Conservation (phyloP, 352 stramenopile species). For the Stramenopiles sp. region DNA sequence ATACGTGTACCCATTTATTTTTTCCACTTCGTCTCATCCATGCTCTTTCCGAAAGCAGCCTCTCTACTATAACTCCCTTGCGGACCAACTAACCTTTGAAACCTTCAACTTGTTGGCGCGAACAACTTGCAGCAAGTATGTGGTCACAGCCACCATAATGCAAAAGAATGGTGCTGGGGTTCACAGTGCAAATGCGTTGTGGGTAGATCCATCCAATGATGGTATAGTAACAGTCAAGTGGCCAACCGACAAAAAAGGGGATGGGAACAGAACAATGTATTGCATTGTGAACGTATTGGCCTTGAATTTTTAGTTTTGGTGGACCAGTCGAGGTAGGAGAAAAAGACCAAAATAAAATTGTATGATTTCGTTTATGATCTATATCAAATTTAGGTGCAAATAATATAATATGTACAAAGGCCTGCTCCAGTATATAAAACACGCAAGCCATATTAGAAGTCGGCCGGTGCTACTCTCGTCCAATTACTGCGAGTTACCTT, state of each 20-base stretch:
- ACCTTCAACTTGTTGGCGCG: not conserved
- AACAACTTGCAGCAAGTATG: slow-evolving; percentile 1
- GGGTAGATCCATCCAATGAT: slow-evolving; percentile 68
- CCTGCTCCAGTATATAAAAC: no score
- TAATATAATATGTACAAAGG: no score
- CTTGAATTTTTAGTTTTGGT: slow-evolving; percentile 39
- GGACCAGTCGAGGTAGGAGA: no score
- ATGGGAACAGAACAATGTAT: slow-evolving; percentile 63
- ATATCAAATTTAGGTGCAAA: no score
- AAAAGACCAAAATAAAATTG: no score
- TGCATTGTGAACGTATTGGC: slow-evolving; percentile 60
- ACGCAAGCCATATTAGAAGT: no score
- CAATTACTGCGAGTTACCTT: no score
- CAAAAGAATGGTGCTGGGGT: slow-evolving; percentile 75
- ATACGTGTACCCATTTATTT: slow-evolving; percentile 22
- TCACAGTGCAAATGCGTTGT: slow-evolving; percentile 58
- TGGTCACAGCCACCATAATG: slow-evolving; percentile 68
- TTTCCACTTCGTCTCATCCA: not conserved
- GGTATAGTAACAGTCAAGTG: slow-evolving; percentile 52
- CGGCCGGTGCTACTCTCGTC: no score
- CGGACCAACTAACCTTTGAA: no score
- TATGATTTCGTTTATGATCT: no score
- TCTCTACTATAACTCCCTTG: no score
- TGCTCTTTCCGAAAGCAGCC: not conserved
- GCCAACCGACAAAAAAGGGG: slow-evolving; percentile 64